Evolutionary conservation across 805 yeast genomes (phyloP).

Genomic region (Kodamaea laetipori): DNA sequence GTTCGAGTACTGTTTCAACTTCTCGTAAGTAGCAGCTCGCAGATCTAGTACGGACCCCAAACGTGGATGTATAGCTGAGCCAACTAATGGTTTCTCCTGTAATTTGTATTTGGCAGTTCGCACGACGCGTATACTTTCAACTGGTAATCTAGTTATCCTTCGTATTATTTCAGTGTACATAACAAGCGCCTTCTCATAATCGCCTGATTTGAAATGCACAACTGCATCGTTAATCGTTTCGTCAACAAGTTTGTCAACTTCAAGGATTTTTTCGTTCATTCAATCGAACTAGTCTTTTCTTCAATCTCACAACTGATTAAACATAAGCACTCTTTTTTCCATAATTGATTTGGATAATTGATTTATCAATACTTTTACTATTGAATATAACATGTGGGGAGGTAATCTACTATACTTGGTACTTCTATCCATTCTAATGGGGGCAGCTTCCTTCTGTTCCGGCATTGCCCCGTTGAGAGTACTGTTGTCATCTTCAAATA

Average conservation of each 20-base stretch:
- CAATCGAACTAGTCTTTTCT: background rate
- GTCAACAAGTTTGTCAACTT: constrained; percentile 1
- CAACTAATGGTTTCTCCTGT: background rate
- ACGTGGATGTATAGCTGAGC: constrained; percentile 35
- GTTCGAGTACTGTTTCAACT: constrained; percentile 29
- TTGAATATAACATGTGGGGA: background rate
- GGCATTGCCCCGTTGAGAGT: constrained; percentile 32
- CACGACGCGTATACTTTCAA: background rate
- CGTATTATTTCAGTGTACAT: constrained; percentile 29
- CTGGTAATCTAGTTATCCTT: constrained; percentile 20
- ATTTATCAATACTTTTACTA: too few species aligned
- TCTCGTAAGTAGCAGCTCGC: constrained; percentile 53
- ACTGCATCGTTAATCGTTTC: constrained; percentile 14
- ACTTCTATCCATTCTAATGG: constrained; percentile 22
- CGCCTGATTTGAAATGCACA: constrained; percentile 32
- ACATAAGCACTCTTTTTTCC: background rate
- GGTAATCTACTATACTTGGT: constrained; percentile 1
- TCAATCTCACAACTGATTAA: too few species aligned
- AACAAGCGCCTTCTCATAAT: constrained; percentile 31
- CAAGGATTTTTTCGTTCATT: background rate
- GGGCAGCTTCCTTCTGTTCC: constrained; percentile 20
- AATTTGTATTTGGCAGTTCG: background rate
- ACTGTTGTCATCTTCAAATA: constrained; percentile 26
- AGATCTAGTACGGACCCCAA: constrained; percentile 42
- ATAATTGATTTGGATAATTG: background rate